phyloP scores from a whole-genome alignment of 768 basidiomycete genomes.

The Stropharia rugosoannulata region DNA sequence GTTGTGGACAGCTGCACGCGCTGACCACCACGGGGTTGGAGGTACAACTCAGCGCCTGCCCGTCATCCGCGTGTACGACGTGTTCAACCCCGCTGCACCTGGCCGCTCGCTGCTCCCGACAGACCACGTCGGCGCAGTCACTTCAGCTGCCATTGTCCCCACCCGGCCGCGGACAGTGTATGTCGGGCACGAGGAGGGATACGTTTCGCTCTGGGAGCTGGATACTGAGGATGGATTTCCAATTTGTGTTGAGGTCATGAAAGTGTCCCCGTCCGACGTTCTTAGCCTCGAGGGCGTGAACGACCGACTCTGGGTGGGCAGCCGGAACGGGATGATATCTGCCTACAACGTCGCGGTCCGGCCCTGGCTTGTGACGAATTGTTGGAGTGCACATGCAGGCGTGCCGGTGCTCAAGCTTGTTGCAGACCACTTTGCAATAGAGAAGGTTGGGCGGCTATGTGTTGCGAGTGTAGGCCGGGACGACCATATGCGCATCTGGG shows the following conservation, averaged over 20 bases:
- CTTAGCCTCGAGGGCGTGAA: slow-evolving; percentile 84
- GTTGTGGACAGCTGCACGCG: slow-evolving; percentile 79
- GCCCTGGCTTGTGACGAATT: slow-evolving; percentile 88
- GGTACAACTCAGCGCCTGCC: slow-evolving; percentile 49
- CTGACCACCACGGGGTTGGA: slow-evolving; percentile 41
- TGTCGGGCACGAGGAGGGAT: slow-evolving; percentile 91
- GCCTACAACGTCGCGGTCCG: slow-evolving; percentile 72
- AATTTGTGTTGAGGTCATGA: slow-evolving; percentile 70
- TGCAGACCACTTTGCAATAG: slow-evolving; percentile 77
- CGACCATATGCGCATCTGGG: slow-evolving; percentile 80
- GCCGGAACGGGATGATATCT: slow-evolving; percentile 76
- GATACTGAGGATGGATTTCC: slow-evolving; percentile 56
- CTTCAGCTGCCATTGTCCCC: slow-evolving; percentile 75
- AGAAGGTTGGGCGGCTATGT: slow-evolving; percentile 60
- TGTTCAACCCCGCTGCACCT: slow-evolving; percentile 57
- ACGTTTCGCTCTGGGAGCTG: slow-evolving; percentile 77
- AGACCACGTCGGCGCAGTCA: slow-evolving; percentile 80
- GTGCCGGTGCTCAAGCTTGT: slow-evolving; percentile 62
- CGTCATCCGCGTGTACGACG: slow-evolving; percentile 79
- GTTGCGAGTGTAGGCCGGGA: slow-evolving; percentile 79
- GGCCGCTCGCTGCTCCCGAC: slow-evolving; percentile 57
- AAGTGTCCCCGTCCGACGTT: slow-evolving; percentile 80
- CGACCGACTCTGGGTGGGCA: slow-evolving; percentile 84
- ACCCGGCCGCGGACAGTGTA: slow-evolving; percentile 67
- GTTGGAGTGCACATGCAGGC: slow-evolving; percentile 79